Percentiles rank a stretch among this genome's conserved stretches.
Evolutionary conservation across 768 basidiomycete genomes (phyloP).

Genomic region (Phylloporus rhodoxanthus): DNA sequence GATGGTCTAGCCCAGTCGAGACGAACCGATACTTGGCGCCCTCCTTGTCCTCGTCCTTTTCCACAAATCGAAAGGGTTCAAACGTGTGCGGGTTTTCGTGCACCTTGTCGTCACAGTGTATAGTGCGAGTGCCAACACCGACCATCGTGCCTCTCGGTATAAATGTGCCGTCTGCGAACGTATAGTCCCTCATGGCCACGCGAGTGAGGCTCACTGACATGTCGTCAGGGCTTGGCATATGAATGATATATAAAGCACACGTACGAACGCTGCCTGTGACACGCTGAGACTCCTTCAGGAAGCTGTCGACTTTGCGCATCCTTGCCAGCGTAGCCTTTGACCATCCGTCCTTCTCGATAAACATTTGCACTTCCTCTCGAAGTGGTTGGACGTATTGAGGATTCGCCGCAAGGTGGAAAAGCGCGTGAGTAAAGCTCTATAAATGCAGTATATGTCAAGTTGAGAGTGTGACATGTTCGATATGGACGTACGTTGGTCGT

Average conservation of each 20-base stretch:
- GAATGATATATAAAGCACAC: background rate
- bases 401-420: background rate
- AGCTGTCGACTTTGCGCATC: background rate
- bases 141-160: constrained; percentile 30
- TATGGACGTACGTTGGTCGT: background rate
- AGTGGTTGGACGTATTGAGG: too few species aligned
- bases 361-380: background rate
- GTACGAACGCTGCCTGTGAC: background rate
- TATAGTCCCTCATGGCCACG: too few species aligned
- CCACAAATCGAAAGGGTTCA: too few species aligned
- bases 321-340: background rate
- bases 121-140: constrained; percentile 1
- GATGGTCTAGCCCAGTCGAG: background rate
- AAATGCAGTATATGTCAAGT: too few species aligned
- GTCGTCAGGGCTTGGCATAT: background rate
- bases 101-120: constrained; percentile 2
- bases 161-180: constrained; percentile 1
- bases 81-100: constrained; percentile 32
- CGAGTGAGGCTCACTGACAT: background rate
- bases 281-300: too few species aligned
- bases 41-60: constrained; percentile 13
- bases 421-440: background rate
- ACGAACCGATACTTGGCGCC: background rate
- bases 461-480: too few species aligned
- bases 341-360: background rate